phyloP scores from a whole-genome alignment of 352 stramenopile genomes.

The Globisporangium cylindrosporum region DNA sequence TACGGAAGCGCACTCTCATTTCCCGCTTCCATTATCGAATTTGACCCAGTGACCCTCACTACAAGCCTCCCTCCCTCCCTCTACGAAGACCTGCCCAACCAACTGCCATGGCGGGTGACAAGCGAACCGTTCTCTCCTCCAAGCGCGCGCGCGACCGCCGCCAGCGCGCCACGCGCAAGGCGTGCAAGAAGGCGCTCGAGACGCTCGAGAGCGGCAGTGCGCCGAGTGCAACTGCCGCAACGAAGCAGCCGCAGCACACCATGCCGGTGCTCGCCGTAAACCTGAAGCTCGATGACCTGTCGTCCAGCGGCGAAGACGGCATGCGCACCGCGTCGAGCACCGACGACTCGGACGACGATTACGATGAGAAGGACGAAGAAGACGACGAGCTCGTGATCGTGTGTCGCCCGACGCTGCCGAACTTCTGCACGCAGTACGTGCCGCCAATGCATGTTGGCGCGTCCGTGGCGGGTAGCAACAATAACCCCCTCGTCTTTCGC shows the following conservation, averaged over 20 bases:
- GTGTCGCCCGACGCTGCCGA: conserved; percentile 40
- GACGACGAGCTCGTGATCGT: conserved; percentile 72
- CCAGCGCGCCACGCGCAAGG: conserved; percentile 42
- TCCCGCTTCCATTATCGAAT: conserved; percentile 4
- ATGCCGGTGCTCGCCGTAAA: conserved; percentile 16
- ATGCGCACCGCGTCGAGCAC: not conserved
- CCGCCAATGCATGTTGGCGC: conserved; percentile 8
- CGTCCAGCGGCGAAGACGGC: conserved; percentile 4
- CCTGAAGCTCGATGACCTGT: conserved; percentile 11
- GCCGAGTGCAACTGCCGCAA: conserved; percentile 1
- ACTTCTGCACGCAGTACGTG: conserved; percentile 70
- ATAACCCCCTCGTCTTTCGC: conserved; percentile 19
- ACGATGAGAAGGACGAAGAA: conserved; percentile 27
- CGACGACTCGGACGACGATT: conserved; percentile 4
- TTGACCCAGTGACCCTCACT: not conserved
- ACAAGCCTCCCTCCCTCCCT: not conserved
- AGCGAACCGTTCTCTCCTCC: conserved; percentile 58
- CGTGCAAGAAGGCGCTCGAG: conserved; percentile 23
- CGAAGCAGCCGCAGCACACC: not conserved
- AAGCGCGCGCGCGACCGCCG: conserved; percentile 63
- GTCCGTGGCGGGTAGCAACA: not conserved
- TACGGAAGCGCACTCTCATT: not conserved
- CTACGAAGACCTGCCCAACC: not conserved
- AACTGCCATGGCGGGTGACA: conserved; percentile 54
- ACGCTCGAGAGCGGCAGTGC: conserved; percentile 22